phyloP scores from a whole-genome alignment of 148 eudicot species.

The Hydrangea macrophylla region DNA sequence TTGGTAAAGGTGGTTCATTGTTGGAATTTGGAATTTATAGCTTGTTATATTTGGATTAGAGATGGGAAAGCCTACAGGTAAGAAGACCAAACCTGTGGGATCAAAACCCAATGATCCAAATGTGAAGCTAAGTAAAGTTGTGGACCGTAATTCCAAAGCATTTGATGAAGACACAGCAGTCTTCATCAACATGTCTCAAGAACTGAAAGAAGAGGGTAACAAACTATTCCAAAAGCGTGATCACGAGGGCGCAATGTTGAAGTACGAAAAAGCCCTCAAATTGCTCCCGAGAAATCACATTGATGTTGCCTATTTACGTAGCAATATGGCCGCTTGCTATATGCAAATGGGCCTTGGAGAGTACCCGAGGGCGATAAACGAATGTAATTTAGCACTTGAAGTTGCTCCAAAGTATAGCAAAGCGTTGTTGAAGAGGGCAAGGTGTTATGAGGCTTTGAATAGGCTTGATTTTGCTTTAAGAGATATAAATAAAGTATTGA shows the following conservation, averaged over 20 bases:
- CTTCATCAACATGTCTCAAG: constrained; percentile 89
- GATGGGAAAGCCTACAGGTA: constrained; percentile 80
- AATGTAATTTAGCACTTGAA: constrained; percentile 88
- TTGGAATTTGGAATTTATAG: not conserved
- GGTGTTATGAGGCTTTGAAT: constrained; percentile 80
- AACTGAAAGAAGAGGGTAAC: constrained; percentile 84
- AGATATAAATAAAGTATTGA: constrained; percentile 77
- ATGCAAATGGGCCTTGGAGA: constrained; percentile 91
- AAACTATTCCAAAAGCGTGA: constrained; percentile 70
- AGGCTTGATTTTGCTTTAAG: constrained; percentile 77
- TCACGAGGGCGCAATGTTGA: constrained; percentile 87
- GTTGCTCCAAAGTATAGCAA: constrained; percentile 98
- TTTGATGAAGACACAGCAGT: constrained; percentile 94
- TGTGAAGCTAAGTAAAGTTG: constrained; percentile 31
- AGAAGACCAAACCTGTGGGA: constrained; percentile 41
- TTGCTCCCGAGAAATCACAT: constrained; percentile 83
- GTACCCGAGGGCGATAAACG: constrained; percentile 81
- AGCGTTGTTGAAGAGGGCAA: constrained; percentile 85
- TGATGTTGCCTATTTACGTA: constrained; percentile 73
- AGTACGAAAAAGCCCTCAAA: constrained; percentile 85
- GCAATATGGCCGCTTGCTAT: constrained; percentile 84
- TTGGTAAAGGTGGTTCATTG: not conserved
- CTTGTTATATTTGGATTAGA: constrained; percentile 15
- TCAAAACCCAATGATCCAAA: constrained; percentile 27
- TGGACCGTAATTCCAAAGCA: constrained; percentile 57